Base-by-base conservation (phyloP, 768 basidiomycete species). In the Mycena latifolia region DNA sequence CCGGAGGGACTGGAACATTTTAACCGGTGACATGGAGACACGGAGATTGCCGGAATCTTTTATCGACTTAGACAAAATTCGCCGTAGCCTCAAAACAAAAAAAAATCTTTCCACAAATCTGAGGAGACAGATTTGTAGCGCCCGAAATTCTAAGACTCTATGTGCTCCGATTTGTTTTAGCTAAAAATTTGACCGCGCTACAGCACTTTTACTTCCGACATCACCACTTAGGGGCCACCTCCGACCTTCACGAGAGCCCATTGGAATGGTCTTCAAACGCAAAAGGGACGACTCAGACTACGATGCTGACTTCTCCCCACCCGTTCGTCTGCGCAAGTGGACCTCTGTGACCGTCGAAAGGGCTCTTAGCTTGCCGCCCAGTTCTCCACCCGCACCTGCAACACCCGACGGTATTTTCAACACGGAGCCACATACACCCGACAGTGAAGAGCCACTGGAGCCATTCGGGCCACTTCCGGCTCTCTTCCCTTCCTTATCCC, bases 61-160 rank as follows among this genome's bases (percentile, higher is more conserved):
- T 27, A 47, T 22, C 20, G 46, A 47, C 46, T 47, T 27, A 24
- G 46, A 5, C 46, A 14, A 25, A 47, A 47, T 27, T 28, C 46
- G 25, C 12, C 11, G 5, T 9, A 15, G 46, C 24, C 14, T 7
- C 46, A 11, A 24, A 25, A 47, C 41, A 22, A 33, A 31, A 52
- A 9, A 33, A 33, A n/a, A 2, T 3, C 2, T 20, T 33, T 20
- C 10, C 33, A 3, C 33, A 52, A 31, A 33, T 52, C 51, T 52
- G 51, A 52, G 29, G 28, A 31, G 51, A 35, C 51, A 52, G 29
- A 33, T 35, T 33, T 31, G 29, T 31, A 52, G 51, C 28, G 51
- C 17, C 7, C 3, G 12, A 33, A 33, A 31, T 5, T 52, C 18
- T 33, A 52, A 52, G 51, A 24, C 12, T 24, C 22, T 33, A 52